phyloP scores from a whole-genome alignment of 2,329 filamentous ascomycete genomes.

The Fusarium scirpi region DNA sequence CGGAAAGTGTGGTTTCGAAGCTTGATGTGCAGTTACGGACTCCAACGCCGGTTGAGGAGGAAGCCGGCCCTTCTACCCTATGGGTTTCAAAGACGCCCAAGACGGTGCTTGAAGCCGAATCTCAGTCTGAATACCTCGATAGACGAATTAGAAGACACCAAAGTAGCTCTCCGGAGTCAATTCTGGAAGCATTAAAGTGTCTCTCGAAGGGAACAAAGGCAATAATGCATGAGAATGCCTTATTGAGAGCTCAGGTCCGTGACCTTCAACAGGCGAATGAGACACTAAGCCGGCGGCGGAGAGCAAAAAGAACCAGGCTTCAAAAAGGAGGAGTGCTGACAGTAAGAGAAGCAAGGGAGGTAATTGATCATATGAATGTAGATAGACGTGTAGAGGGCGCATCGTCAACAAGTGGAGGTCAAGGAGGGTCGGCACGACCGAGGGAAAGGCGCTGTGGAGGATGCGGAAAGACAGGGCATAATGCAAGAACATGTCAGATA shows the following conservation, averaged over 20 bases:
- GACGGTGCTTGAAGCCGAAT: not conserved
- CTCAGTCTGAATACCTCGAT: not conserved
- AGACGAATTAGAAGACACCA: not conserved
- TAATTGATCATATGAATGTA: too few species aligned
- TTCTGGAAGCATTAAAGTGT: not conserved
- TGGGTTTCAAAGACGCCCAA: too few species aligned
- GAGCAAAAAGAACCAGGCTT: not conserved
- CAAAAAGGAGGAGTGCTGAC: too few species aligned
- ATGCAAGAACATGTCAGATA: conserved; percentile 6
- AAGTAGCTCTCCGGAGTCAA: not conserved
- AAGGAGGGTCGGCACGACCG: too few species aligned
- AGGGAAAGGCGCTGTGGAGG: too few species aligned
- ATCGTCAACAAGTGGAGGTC: too few species aligned
- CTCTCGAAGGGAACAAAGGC: not conserved
- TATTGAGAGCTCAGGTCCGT: not conserved
- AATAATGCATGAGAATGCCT: not conserved
- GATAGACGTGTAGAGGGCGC: too few species aligned
- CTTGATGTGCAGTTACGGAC: too few species aligned
- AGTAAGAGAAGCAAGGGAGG: too few species aligned
- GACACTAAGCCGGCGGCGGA: not conserved
- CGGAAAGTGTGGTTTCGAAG: too few species aligned
- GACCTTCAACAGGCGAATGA: not conserved
- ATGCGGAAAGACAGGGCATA: not conserved
- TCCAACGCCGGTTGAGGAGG: too few species aligned
- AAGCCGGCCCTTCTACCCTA: too few species aligned